Percentiles rank a stretch among this genome's conserved stretches.
Conservation (phyloP, 805 yeast genomes). For the Wickerhamiella siamensis region DNA sequence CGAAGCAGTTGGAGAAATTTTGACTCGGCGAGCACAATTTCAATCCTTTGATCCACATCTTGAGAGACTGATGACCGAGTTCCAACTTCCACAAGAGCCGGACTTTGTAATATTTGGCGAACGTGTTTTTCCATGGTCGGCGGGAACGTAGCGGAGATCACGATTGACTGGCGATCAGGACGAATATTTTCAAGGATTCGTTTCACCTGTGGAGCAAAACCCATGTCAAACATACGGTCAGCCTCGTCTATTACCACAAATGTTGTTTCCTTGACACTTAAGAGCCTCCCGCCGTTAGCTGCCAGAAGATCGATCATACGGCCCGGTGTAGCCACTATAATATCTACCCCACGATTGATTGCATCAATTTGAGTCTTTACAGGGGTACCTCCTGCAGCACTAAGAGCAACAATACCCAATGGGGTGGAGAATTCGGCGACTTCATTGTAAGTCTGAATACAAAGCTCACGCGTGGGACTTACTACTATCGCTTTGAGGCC, state of each 20-base stretch:
- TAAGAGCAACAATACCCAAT: conserved; percentile 40
- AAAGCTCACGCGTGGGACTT: conserved; percentile 88
- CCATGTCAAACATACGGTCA: conserved; percentile 91
- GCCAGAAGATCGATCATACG: conserved; percentile 78
- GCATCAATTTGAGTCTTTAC: conserved; percentile 70
- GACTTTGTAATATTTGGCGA: conserved; percentile 41
- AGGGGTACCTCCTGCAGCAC: conserved; percentile 87
- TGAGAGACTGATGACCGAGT: conserved; percentile 67
- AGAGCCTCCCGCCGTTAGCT: conserved; percentile 65
- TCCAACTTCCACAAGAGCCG: conserved; percentile 69
- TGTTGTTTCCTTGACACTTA: conserved; percentile 53
- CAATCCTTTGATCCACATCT: conserved; percentile 61
- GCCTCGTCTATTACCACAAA: conserved; percentile 91
- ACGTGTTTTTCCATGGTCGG: conserved; percentile 65
- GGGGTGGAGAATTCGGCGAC: conserved; percentile 41
- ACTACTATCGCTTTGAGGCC: conserved; percentile 71
- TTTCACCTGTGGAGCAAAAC: conserved; percentile 89
- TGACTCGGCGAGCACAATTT: conserved; percentile 38
- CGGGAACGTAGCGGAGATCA: conserved; percentile 93
- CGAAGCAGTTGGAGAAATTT: conserved; percentile 45
- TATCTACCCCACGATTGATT: conserved; percentile 60
- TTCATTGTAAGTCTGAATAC: conserved; percentile 66
- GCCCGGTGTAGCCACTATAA: conserved; percentile 91
- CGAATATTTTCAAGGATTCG: conserved; percentile 63
- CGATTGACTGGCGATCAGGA: conserved; percentile 76